These are phyloP conservation scores for Fusarium floridanum DNA, from an alignment of 2,329 filamentous ascomycete species.

Conservation along the genomic window DNA sequence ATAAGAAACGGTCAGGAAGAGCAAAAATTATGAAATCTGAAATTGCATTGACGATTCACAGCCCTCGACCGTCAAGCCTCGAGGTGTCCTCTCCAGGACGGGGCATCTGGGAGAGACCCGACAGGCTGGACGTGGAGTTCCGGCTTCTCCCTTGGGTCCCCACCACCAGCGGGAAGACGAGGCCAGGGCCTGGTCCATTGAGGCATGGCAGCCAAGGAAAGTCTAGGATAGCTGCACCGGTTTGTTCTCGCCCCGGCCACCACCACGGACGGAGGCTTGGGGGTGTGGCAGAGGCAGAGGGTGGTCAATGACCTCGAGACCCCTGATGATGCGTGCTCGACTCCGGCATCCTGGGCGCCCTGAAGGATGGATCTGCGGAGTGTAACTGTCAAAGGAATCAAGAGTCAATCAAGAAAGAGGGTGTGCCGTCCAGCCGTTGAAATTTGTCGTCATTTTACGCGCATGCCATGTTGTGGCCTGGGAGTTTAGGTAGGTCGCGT, in stretches of 20 bases:
- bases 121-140: conserved; percentile 48
- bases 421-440: conserved; percentile 39
- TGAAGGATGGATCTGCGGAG: conserved; percentile 24
- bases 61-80: conserved; percentile 20
- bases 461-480: conserved; percentile 33
- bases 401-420: conserved; percentile 8
- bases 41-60: conserved; percentile 33
- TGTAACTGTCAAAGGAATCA: conserved; percentile 4
- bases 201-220: conserved; percentile 27
- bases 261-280: conserved; percentile 35
- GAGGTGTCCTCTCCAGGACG: conserved; percentile 28
- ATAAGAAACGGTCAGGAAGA: conserved; percentile 6
- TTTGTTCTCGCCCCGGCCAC: conserved; percentile 51
- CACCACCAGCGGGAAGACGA: conserved; percentile 35
- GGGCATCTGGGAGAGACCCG: conserved; percentile 46
- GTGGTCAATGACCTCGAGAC: conserved; percentile 35
- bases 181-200: conserved; percentile 27
- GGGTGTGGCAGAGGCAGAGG: conserved; percentile 19
- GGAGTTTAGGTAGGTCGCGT: conserved; percentile 36
- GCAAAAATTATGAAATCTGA: conserved; percentile 21
- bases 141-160: conserved; percentile 49
- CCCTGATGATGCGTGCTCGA: conserved; percentile 22
- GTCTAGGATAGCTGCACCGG: conserved; percentile 44
- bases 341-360: conserved; percentile 13
- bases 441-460: conserved; percentile 40